These are phyloP conservation scores for Camellia lanceoleosa DNA, from an alignment of 148 eudicot species.

Conservation along the genomic window DNA sequence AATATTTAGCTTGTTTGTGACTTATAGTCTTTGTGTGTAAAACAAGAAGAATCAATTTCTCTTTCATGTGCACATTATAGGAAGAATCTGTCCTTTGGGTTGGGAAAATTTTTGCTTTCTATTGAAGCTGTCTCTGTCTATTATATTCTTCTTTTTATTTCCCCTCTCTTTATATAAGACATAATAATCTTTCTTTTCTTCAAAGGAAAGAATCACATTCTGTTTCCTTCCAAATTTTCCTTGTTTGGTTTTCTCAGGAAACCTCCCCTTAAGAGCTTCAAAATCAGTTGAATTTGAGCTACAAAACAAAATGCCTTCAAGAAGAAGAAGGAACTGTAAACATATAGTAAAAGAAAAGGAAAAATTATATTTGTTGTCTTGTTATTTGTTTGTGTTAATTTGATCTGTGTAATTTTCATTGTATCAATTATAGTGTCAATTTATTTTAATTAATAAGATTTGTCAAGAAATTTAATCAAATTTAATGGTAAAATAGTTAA, in stretches of 20 bases:
- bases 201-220: constrained; percentile 37
- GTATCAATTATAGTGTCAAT: no score
- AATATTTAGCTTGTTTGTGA: not conserved
- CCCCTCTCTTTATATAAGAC: constrained; percentile 23
- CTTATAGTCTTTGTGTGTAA: not conserved
- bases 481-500: no score
- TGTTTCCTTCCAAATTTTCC: constrained; percentile 9
- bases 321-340: constrained; percentile 3
- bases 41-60: constrained; percentile 16
- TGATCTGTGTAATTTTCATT: no score
- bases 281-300: not conserved
- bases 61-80: constrained; percentile 18
- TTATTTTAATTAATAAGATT: no score
- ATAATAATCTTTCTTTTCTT: constrained; percentile 29
- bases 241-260: not conserved
- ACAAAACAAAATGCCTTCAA: not conserved
- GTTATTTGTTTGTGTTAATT: no score
- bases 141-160: constrained; percentile 35
- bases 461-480: no score
- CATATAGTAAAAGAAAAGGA: not conserved
- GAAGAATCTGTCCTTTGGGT: constrained; percentile 31
- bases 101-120: constrained; percentile 23
- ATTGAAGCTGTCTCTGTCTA: constrained; percentile 32
- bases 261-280: not conserved
- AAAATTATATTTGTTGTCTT: no score